Percentiles rank a stretch among this genome's conserved stretches.
These are phyloP conservation scores for Chrysanthemum makinoi DNA, from an alignment of 129 eudicot genomes.

Conservation along the genomic window DNA sequence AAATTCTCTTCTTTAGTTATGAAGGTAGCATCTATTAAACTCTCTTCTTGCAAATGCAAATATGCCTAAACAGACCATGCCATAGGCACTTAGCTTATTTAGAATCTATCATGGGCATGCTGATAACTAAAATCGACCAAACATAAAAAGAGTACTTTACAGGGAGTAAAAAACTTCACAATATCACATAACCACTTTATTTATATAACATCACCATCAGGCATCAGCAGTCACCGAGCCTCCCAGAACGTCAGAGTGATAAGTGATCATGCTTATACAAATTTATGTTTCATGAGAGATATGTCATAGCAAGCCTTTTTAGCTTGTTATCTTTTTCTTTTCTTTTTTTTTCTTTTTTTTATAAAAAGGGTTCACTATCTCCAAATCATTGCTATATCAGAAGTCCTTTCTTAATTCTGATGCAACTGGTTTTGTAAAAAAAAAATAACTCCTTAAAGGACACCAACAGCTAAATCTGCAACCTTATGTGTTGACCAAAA, in stretches of 20 bases:
- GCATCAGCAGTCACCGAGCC: slow-evolving; percentile 7
- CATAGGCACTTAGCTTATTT: no score
- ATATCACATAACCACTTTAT: no score
- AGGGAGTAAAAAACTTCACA: no score
- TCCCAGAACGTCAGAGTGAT: neutral
- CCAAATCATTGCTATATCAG: neutral
- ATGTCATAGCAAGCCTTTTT: no score
- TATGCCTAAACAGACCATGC: no score
- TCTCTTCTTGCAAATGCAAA: no score
- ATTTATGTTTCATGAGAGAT: neutral
- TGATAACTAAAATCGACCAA: no score
- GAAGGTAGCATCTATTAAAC: neutral
- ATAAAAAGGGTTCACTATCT: neutral
- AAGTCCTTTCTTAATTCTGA: neutral
- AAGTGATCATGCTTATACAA: neutral
- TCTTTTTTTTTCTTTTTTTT: neutral
- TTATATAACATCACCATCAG: no score
- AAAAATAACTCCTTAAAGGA: neutral
- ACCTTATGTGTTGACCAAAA: neutral
- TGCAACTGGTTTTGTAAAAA: neutral
- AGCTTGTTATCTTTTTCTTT: no score
- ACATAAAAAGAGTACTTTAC: no score
- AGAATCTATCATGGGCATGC: no score
- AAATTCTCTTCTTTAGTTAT: neutral
- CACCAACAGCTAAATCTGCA: neutral